Percentiles rank a stretch among this genome's conserved stretches.
These are phyloP conservation scores for Aspergillus affinis DNA, from an alignment of 495 filamentous ascomycete species.

Conservation along the genomic window DNA sequence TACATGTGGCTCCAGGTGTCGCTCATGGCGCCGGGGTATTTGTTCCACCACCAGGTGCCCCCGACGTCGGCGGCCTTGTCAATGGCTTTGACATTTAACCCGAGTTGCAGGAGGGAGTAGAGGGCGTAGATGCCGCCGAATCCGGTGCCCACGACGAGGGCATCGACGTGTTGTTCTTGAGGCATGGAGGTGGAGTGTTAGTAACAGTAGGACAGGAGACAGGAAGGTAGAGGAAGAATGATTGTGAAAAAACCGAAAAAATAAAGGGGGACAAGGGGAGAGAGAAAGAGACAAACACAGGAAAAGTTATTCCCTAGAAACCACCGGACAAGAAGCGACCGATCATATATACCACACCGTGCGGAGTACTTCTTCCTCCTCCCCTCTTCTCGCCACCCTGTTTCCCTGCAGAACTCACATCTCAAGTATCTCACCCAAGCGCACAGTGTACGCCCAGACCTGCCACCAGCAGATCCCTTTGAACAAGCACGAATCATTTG, in stretches of 20 bases:
- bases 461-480: background rate
- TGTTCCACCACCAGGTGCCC: conserved; percentile 47
- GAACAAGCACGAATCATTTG: background rate
- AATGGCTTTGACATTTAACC: conserved; percentile 38
- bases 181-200: background rate
- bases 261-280: too few relatives aligned
- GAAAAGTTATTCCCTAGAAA: too few relatives aligned
- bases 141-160: conserved; percentile 54
- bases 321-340: too few relatives aligned
- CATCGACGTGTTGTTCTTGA: conserved; percentile 37
- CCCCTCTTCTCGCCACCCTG: too few relatives aligned
- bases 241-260: background rate
- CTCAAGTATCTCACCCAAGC: too few relatives aligned
- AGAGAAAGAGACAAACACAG: too few relatives aligned
- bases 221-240: background rate
- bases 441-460: too few relatives aligned
- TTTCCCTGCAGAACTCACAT: too few relatives aligned
- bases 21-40: conserved; percentile 26
- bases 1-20: conserved; percentile 21
- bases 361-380: too few relatives aligned
- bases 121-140: conserved; percentile 43
- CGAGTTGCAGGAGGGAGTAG: conserved; percentile 35
- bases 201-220: background rate
- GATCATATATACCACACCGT: too few relatives aligned
- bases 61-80: conserved; percentile 48